Percentiles rank a stretch among this genome's conserved stretches.
These are phyloP conservation scores for Melampsora larici-populina DNA, from an alignment of 1,284 basidiomycete genomes.

Conservation along the genomic window DNA sequence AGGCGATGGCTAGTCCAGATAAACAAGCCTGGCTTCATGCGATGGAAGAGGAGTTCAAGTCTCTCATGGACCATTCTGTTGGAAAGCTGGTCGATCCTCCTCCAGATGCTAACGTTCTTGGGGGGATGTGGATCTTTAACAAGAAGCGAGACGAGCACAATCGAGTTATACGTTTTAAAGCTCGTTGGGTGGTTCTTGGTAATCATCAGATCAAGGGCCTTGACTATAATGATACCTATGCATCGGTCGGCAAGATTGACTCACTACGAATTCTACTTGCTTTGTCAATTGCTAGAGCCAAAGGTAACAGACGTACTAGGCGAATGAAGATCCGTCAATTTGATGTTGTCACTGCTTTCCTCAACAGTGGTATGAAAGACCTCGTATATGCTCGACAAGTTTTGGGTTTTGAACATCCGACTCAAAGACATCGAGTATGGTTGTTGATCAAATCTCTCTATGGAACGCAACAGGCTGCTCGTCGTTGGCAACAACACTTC, in stretches of 20 bases:
- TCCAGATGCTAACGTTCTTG: no score
- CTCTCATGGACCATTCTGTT: no score
- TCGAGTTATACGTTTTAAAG: conserved; percentile 12
- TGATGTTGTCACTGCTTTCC: neutral
- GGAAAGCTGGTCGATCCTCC: no score
- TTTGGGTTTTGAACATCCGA: no score
- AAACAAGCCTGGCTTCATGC: neutral
- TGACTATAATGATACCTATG: conserved; percentile 9
- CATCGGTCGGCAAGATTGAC: neutral
- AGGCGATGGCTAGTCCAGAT: no score
- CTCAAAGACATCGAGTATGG: no score
- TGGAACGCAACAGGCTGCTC: no score
- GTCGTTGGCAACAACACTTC: no score
- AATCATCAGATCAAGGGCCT: no score
- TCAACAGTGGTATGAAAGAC: neutral
- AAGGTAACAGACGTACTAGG: no score
- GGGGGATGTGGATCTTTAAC: conserved; percentile 24
- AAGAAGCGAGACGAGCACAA: conserved; percentile 17
- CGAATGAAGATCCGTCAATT: neutral
- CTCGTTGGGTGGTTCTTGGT: conserved; percentile 15
- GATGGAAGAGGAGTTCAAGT: neutral
- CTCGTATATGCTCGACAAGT: no score
- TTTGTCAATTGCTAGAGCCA: neutral
- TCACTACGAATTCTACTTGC: neutral
- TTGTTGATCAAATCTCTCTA: no score